phyloP scores from a whole-genome alignment of 2,329 filamentous ascomycete genomes.

The Claviceps sp. region DNA sequence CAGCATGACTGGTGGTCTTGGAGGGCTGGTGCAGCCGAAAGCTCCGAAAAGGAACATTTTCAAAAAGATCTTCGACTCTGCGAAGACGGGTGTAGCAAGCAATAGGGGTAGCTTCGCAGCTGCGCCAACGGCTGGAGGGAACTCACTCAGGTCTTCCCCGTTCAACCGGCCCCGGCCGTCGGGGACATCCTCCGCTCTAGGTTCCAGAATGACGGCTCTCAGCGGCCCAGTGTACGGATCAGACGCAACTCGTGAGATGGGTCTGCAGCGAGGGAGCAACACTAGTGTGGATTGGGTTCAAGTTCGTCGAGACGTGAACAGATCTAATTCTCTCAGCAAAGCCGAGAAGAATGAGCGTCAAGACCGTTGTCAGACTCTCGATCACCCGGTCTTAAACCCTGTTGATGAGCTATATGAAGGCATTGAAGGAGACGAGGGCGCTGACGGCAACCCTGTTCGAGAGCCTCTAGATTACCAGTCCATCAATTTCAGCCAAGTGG shows the following conservation, averaged over 20 bases:
- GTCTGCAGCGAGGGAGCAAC: slow-evolving; percentile 35
- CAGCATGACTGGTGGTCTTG: slow-evolving; percentile 56
- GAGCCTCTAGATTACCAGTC: slow-evolving; percentile 70
- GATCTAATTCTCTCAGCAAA: slow-evolving; percentile 82
- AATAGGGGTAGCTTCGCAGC: slow-evolving; percentile 73
- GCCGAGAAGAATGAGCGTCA: slow-evolving; percentile 75
- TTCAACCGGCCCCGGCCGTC: slow-evolving; percentile 27
- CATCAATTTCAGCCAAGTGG: slow-evolving; percentile 74
- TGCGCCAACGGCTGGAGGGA: slow-evolving; percentile 25
- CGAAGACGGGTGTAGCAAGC: slow-evolving; percentile 85
- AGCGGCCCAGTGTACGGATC: slow-evolving; percentile 24
- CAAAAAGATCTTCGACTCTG: slow-evolving; percentile 87
- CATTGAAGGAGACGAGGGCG: slow-evolving; percentile 79
- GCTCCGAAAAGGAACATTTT: slow-evolving; percentile 81
- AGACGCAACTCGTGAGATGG: slow-evolving; percentile 57
- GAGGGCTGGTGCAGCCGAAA: slow-evolving; percentile 65
- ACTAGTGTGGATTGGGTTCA: slow-evolving; percentile 80
- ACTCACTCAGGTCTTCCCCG: slow-evolving; percentile 28
- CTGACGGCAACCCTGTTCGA: slow-evolving; percentile 69
- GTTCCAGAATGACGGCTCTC: slow-evolving; percentile 25
- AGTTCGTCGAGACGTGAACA: slow-evolving; percentile 86
- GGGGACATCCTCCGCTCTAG: slow-evolving; percentile 28
- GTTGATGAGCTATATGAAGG: slow-evolving; percentile 79
- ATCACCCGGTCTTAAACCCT: slow-evolving; percentile 75
- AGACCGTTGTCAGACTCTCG: slow-evolving; percentile 89